Evolutionary conservation across 2,329 filamentous ascomycete species (phyloP), one percentile per base, ranked within the genome.

Genomic region (Aspergillus latus): DNA sequence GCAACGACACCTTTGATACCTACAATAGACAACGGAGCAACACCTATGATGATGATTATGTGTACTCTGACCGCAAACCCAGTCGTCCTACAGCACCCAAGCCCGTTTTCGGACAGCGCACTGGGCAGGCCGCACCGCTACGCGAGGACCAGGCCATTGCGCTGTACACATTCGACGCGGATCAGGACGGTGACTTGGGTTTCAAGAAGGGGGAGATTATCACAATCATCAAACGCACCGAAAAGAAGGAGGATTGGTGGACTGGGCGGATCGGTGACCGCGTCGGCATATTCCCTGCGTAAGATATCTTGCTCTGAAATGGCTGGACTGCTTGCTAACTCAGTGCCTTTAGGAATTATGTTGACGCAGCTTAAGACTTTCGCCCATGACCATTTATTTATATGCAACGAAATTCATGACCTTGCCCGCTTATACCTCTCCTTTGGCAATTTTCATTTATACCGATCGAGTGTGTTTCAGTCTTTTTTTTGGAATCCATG

Each of bases 191-290:
- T 4, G 93, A 99, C 72, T 73, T 97, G 55, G 90, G 88, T 0
- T 99, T 99, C 77, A 96, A 96, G 79, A 99, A 99, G 81, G 94
- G 94, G 16, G 94, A 99, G 30, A 75, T 97, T 55, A 97, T 99
- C 63, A 97, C 92, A 1, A 92, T 99, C 56, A 73, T 96, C 56
- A 97, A 99, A 80, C 89, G 89, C 74, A 97, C 93, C 4, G 90
- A 97, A 4, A 97, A 89, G 65, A 89, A 90, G 57, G 92, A 92
- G 56, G 93, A 97, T 73, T 97, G 93, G 93, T 97, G 93, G 94
- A 97, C 93, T 15, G 94, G 94, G 28, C 88, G 88, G 75, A 87
- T 97, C 68, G 92, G 92, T 30, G 83, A 86, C 62, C 84, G 86
- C 64, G 89, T 92, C 54, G 94, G 94, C 37, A 96, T 97, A 63